Evolutionary conservation across 2,329 filamentous ascomycete species (phyloP), one percentile per base, ranked within the genome.

Genomic region (Pseudophaeomoniella oleicola): DNA sequence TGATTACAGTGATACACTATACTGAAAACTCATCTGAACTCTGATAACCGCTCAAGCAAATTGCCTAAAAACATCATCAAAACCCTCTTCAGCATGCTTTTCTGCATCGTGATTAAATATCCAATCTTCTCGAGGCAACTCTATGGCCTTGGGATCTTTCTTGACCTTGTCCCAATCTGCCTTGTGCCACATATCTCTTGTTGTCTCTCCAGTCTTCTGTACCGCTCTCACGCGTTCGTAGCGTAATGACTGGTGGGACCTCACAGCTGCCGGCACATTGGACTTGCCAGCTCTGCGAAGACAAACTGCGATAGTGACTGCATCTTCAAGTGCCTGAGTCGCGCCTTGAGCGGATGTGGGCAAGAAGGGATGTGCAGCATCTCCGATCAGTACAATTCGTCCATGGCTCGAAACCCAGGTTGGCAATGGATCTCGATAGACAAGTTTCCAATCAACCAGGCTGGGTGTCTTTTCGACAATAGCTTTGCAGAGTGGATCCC

Each of bases 131-230:
- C 64, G 55, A 9, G 59, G 44, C 35, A 69, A 46, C 37, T 65
- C 57, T 43, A 70, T 65, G 27, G 57, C 61, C 39, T 60, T 53
- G 1, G 63, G 64, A 35, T 64, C 52, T 16, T 39, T 34, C 19
- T 39, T 30, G n/a, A 64, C 62, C 16, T 56, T 57, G 18, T 52
- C 54, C 55, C 63, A 69, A 47, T 67, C 61, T 5, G 64, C 66
- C 47, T 63, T 66, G 50, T 71, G 67, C 66, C 66, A 70, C 49
- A 62, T 62, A 42, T 67, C 62, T 19, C 64, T 53, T 2, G 64
- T 64, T 34, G 55, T 54, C 38, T 64, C 58, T 4, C 64, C 65
- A 14, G 59, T 67, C 42, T 63, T 61, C 52, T 68, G 64, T 11
- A 65, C 60, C 17, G 55, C 55, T 41, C 59, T 58, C 15, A 67